A percentile compares a stretch with the other conserved stretches of the same genome.
These are phyloP conservation scores for Suillus paluster DNA, from an alignment of 768 basidiomycete genomes.

Conservation along the genomic window DNA sequence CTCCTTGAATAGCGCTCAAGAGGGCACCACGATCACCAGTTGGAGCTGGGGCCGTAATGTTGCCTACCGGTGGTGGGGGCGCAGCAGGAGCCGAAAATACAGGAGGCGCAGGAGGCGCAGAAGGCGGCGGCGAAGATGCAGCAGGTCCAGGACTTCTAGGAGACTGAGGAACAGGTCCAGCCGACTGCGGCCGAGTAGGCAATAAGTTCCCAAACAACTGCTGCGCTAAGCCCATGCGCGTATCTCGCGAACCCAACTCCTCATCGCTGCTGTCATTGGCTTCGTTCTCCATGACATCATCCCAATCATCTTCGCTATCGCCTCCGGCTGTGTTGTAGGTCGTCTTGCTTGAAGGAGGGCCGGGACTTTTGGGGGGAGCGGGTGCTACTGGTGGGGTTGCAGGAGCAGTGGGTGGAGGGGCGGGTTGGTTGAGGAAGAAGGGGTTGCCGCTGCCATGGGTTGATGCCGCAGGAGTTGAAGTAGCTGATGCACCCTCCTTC, in stretches of 20 bases:
- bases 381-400: constrained; percentile 40
- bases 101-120: constrained; percentile 38
- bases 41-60: constrained; percentile 35
- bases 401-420: constrained; percentile 37
- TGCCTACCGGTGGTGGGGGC: constrained; percentile 33
- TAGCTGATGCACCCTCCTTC: constrained; percentile 47
- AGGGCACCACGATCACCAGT: constrained; percentile 66
- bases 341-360: constrained; percentile 55
- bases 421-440: constrained; percentile 62
- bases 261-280: constrained; percentile 79
- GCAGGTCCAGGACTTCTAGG: constrained; percentile 20
- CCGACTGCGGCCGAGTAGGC: constrained; percentile 61
- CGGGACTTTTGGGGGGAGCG: constrained; percentile 50
- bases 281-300: constrained; percentile 75
- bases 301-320: constrained; percentile 81
- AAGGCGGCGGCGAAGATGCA: constrained; percentile 19
- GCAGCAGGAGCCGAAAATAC: constrained; percentile 40
- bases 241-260: constrained; percentile 68
- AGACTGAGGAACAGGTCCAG: constrained; percentile 39
- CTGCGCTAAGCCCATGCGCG: constrained; percentile 73
- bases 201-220: constrained; percentile 78
- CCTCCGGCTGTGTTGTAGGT: constrained; percentile 66
- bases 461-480: constrained; percentile 35
- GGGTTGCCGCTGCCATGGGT: constrained; percentile 69
- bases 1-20: constrained; percentile 79